These are phyloP conservation scores for Ophiostoma ips DNA, from an alignment of 2,329 filamentous ascomycete species.

Conservation along the genomic window DNA sequence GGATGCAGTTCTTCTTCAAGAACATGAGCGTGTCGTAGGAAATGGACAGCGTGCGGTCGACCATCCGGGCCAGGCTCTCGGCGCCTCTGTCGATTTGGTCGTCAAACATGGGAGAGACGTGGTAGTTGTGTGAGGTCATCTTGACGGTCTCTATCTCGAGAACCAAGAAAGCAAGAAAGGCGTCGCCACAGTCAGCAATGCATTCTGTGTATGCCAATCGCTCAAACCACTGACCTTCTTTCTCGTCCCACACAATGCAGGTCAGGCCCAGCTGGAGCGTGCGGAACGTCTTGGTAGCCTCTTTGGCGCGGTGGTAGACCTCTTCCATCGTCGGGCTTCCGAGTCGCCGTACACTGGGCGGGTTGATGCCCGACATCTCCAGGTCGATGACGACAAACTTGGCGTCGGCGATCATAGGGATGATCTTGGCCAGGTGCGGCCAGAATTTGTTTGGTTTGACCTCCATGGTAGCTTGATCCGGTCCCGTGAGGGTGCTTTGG, in stretches of 20 bases:
- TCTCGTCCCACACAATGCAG: slow-evolving; percentile 14
- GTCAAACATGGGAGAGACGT: slow-evolving; percentile 19
- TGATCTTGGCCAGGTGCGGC: slow-evolving; percentile 17
- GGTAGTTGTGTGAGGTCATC: slow-evolving; percentile 18
- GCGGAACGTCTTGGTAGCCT: slow-evolving; percentile 19
- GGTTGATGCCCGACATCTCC: slow-evolving; percentile 25
- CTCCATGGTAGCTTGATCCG: slow-evolving; percentile 15
- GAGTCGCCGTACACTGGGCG: neutral
- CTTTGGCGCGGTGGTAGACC: slow-evolving; percentile 18
- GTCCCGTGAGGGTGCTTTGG: no score
- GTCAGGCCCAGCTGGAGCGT: slow-evolving; percentile 26
- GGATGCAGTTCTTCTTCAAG: slow-evolving; percentile 17
- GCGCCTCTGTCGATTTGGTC: slow-evolving; percentile 1
- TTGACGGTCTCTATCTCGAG: neutral
- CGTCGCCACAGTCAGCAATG: slow-evolving; percentile 6
- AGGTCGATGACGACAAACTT: slow-evolving; percentile 23
- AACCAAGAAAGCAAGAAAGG: no score
- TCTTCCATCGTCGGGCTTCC: slow-evolving; percentile 5
- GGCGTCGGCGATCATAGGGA: slow-evolving; percentile 19
- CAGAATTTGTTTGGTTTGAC: slow-evolving; percentile 18
- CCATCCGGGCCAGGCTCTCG: slow-evolving; percentile 11
- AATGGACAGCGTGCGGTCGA: slow-evolving; percentile 19
- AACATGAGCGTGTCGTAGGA: slow-evolving; percentile 20
- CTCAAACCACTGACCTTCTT: neutral
- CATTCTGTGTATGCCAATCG: no score